Percentiles rank a stretch among this genome's conserved stretches.
These are phyloP conservation scores for Paraphoma chrysanthemicola DNA, from an alignment of 2,329 filamentous ascomycete genomes.

Conservation along the genomic window DNA sequence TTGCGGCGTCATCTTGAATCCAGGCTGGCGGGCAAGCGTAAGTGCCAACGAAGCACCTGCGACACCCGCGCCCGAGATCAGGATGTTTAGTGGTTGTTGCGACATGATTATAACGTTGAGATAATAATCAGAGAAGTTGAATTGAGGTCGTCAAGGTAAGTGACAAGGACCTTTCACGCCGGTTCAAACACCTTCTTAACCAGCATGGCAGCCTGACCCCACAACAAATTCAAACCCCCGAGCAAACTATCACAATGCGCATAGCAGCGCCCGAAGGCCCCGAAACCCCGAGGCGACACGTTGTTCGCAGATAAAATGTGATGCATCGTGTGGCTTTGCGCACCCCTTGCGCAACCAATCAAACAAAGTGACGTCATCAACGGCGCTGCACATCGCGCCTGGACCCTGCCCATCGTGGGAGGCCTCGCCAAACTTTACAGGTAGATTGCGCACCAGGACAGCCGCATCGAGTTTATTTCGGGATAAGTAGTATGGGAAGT, in stretches of 20 bases:
- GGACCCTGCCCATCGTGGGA: background rate
- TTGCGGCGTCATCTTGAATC: conserved; percentile 32
- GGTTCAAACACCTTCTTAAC: background rate
- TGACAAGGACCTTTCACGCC: background rate
- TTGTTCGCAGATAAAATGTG: background rate
- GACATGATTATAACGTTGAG: background rate
- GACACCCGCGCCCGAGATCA: conserved; percentile 50
- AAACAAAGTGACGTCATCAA: background rate
- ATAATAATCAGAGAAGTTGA: background rate
- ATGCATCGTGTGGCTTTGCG: background rate
- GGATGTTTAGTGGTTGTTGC: conserved; percentile 20
- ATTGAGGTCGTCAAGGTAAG: background rate
- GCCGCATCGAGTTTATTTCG: too few relatives aligned
- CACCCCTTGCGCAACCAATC: background rate
- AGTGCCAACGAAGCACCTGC: conserved; percentile 49
- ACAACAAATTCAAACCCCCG: background rate
- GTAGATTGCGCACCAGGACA: too few relatives aligned
- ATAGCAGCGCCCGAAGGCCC: background rate
- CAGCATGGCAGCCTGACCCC: background rate
- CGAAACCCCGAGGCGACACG: background rate
- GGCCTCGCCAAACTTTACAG: background rate
- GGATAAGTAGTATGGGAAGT: too few relatives aligned
- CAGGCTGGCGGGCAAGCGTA: conserved; percentile 36
- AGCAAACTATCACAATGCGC: background rate
- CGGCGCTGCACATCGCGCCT: background rate